phyloP scores from a whole-genome alignment of 2,329 filamentous ascomycete species.

The Alternaria longipes region DNA sequence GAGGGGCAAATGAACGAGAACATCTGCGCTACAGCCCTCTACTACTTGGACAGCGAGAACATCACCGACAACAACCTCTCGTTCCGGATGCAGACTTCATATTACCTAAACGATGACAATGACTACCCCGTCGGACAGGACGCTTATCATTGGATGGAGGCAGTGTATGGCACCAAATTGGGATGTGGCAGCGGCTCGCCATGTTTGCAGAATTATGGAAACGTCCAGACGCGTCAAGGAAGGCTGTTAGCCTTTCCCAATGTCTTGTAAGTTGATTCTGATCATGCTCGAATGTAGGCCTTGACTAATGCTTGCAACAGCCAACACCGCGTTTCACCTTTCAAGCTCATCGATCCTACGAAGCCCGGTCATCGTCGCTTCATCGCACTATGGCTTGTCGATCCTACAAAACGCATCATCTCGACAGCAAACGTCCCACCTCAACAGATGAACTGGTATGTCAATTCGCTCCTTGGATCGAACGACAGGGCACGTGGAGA shows the following conservation, averaged over 20 bases:
- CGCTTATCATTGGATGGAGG: slow-evolving; percentile 25
- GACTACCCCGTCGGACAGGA: slow-evolving; percentile 22
- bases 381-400: slow-evolving; percentile 67
- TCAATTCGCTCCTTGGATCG: slow-evolving; percentile 21
- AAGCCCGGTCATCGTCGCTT: slow-evolving; percentile 66
- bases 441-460: slow-evolving; percentile 60
- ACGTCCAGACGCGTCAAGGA: slow-evolving; percentile 57
- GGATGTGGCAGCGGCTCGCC: slow-evolving; percentile 9
- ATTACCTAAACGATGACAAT: slow-evolving; percentile 9
- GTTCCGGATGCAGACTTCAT: slow-evolving; percentile 32
- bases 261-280: slow-evolving; percentile 30
- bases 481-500: background rate
- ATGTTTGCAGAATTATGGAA: slow-evolving; percentile 53
- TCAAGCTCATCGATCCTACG: slow-evolving; percentile 60
- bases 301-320: background rate
- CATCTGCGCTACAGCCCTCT: slow-evolving; percentile 70
- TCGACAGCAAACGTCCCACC: slow-evolving; percentile 63
- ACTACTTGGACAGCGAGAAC: slow-evolving; percentile 70
- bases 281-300: background rate
- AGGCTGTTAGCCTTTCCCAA: slow-evolving; percentile 67
- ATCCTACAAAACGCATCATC: slow-evolving; percentile 62
- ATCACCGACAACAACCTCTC: slow-evolving; percentile 55
- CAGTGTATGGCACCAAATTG: slow-evolving; percentile 24
- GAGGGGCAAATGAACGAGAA: slow-evolving; percentile 65
- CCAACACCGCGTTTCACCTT: slow-evolving; percentile 48